Evolutionary conservation across 2,329 filamentous ascomycete species (phyloP).

Genomic region (Phialocephala subalpina): DNA sequence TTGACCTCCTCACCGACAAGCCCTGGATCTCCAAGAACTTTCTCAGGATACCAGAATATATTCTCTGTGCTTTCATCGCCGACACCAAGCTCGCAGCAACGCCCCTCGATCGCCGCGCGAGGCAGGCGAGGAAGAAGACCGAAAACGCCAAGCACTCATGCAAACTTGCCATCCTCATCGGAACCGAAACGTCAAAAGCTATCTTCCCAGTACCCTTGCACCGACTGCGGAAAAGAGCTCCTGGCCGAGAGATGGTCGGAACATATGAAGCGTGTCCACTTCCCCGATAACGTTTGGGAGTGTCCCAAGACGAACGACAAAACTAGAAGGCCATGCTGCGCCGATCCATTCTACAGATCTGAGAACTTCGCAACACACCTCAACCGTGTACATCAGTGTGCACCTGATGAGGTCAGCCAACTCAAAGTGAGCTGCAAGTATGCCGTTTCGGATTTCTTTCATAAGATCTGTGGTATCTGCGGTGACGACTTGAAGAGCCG

Average conservation of each 20-base stretch:
- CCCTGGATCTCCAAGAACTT: background rate
- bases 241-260: conserved; percentile 19
- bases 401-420: conserved; percentile 7
- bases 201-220: conserved; percentile 18
- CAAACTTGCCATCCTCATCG: background rate
- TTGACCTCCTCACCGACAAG: conserved; percentile 2
- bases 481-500: conserved; percentile 14
- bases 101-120: conserved; percentile 6
- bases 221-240: conserved; percentile 15
- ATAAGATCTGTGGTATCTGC: conserved; percentile 25
- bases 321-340: background rate
- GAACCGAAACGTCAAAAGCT: conserved; percentile 19
- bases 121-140: conserved; percentile 16
- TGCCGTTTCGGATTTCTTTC: conserved; percentile 18
- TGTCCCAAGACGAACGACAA: background rate
- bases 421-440: conserved; percentile 24
- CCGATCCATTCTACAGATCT: conserved; percentile 11
- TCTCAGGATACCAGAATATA: conserved; percentile 8
- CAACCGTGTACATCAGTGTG: conserved; percentile 15
- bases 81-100: background rate
- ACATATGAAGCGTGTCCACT: conserved; percentile 26
- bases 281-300: conserved; percentile 19
- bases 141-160: background rate
- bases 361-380: conserved; percentile 26
- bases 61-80: conserved; percentile 15